Evolutionary conservation across 83 land plant genomes (phyloP).

Genomic region (Picea mariana): DNA sequence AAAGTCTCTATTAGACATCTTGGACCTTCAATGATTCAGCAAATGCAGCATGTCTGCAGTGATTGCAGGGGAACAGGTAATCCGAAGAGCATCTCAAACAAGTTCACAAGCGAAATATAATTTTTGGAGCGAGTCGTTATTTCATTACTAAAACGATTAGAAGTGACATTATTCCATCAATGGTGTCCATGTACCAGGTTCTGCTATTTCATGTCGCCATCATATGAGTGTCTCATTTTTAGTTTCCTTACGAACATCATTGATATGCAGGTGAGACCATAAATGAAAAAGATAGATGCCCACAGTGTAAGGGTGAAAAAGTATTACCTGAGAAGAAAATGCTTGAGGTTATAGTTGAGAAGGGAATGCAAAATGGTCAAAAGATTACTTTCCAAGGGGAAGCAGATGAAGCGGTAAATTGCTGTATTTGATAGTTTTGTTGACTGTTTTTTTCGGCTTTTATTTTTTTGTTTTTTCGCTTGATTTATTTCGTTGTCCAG

Average conservation of each 20-base stretch:
- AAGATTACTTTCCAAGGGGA: constrained; percentile 91
- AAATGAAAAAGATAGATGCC: constrained; percentile 76
- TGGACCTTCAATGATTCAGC: constrained; percentile 85
- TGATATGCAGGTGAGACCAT: constrained; percentile 60
- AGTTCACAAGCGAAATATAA: no score
- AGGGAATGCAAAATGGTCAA: constrained; percentile 88
- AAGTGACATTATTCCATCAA: no score
- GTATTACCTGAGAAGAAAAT: constrained; percentile 83
- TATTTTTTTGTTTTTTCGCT: no score
- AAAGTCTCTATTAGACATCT: constrained; percentile 75
- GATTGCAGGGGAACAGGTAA: constrained; percentile 70
- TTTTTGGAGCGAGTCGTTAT: no score
- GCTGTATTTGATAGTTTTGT: background rate
- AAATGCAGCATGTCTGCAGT: constrained; percentile 84
- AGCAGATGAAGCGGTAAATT: constrained; percentile 84
- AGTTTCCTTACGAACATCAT: background rate
- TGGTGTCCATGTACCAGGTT: no score
- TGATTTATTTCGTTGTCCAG: no score
- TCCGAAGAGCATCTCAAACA: background rate
- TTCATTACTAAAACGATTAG: no score
- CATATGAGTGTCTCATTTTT: background rate
- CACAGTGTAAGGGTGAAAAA: constrained; percentile 86
- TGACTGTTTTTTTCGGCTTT: background rate
- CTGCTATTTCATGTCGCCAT: background rate
- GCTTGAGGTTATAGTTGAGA: constrained; percentile 76